A percentile compares a stretch with the other conserved stretches of the same genome.
Conservation (phyloP, 2,329 filamentous ascomycete species). For the Diaporthe vaccinii region DNA sequence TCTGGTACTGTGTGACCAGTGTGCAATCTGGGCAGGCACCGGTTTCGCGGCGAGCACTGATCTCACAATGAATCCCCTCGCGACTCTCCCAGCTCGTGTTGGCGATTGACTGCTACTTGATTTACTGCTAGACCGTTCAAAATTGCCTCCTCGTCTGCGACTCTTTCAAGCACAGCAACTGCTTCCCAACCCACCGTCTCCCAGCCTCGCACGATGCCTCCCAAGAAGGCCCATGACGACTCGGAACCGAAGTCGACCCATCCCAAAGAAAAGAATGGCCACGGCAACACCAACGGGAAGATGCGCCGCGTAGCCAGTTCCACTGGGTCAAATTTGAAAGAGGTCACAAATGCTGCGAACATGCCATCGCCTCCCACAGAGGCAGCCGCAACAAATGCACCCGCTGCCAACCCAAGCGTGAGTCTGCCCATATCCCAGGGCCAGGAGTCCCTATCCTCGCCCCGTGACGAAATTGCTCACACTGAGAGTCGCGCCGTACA, state of each 20-base stretch:
- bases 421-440: neutral
- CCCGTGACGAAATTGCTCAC: constrained; percentile 40
- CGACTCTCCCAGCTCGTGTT: neutral
- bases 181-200: neutral
- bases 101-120: constrained; percentile 3
- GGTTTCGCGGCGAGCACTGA: constrained; percentile 2
- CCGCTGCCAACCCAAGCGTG: constrained; percentile 38
- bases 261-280: constrained; percentile 61
- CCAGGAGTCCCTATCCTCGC: neutral
- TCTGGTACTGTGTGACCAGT: neutral
- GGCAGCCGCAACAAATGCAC: constrained; percentile 42
- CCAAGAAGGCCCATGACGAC: constrained; percentile 57
- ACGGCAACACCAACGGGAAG: constrained; percentile 62
- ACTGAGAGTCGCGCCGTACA: constrained; percentile 46
- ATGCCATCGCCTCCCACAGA: constrained; percentile 45
- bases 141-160: neutral
- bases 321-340: constrained; percentile 61
- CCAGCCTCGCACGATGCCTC: constrained; percentile 53
- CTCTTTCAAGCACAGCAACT: neutral
- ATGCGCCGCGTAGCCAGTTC: constrained; percentile 69
- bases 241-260: constrained; percentile 57
- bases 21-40: constrained; percentile 7
- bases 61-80: constrained; percentile 21
- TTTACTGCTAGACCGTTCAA: neutral
- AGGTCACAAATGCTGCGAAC: constrained; percentile 56